phyloP scores from a whole-genome alignment of 2,329 filamentous ascomycete genomes.

The Aaosphaeria pasadenensis region DNA sequence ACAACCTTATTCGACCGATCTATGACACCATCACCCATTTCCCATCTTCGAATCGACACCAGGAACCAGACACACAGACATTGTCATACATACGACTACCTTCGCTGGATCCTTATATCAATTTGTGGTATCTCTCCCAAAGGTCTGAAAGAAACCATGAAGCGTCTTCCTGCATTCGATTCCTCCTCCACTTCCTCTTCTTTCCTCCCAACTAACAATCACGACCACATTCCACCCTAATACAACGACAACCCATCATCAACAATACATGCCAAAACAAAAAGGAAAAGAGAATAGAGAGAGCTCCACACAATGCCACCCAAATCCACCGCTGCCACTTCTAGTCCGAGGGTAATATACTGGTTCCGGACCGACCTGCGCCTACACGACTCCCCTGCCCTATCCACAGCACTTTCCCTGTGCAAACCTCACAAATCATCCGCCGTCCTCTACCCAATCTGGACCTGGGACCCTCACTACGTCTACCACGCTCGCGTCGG shows the following conservation, averaged over 20 bases:
- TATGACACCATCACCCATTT: not conserved
- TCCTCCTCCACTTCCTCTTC: not conserved
- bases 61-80: too few relatives aligned
- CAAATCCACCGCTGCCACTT: not conserved
- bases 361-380: constrained; percentile 79
- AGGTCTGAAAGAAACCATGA: too few relatives aligned
- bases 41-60: too few relatives aligned
- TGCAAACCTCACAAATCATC: constrained; percentile 24
- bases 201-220: not conserved
- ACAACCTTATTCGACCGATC: not conserved
- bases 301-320: too few relatives aligned
- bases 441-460: constrained; percentile 63
- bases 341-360: constrained; percentile 61
- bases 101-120: too few relatives aligned
- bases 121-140: too few relatives aligned
- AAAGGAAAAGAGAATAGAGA: too few relatives aligned
- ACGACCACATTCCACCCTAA: too few relatives aligned
- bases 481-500: constrained; percentile 70
- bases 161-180: too few relatives aligned
- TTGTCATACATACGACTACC: too few relatives aligned
- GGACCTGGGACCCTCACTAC: constrained; percentile 80
- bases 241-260: too few relatives aligned
- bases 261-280: too few relatives aligned
- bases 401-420: constrained; percentile 69
- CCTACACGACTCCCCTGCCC: constrained; percentile 72